phyloP scores from a whole-genome alignment of 2,329 filamentous ascomycete species.

The Clonostachys byssicola region DNA sequence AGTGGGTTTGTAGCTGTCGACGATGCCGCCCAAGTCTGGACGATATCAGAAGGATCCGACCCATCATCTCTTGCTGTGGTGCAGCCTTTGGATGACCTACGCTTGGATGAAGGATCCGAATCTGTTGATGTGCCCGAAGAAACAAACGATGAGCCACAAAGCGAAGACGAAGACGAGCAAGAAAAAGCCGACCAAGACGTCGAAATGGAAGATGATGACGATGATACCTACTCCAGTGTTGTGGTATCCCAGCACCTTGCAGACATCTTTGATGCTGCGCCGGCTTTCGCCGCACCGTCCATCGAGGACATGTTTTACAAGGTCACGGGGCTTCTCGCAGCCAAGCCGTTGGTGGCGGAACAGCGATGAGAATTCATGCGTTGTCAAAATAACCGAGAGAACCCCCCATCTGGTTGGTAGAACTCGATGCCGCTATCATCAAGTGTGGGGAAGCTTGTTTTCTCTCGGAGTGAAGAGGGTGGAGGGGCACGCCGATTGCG shows the following conservation, averaged over 20 bases:
- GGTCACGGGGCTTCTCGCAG: conserved; percentile 57
- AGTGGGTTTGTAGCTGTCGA: conserved; percentile 76
- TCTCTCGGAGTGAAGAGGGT: too few relatives aligned
- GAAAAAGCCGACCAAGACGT: conserved; percentile 35
- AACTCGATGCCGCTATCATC: too few relatives aligned
- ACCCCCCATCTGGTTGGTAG: too few relatives aligned
- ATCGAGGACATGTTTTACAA: conserved; percentile 74
- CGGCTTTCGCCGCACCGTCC: conserved; percentile 65
- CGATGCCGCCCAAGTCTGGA: conserved; percentile 68
- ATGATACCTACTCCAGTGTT: conserved; percentile 32
- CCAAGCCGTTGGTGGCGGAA: conserved; percentile 39
- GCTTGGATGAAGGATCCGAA: conserved; percentile 32
- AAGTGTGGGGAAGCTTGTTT: too few relatives aligned
- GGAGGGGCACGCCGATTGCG: too few relatives aligned
- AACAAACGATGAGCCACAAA: conserved; percentile 27
- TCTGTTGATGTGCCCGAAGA: conserved; percentile 31
- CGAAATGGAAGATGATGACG: conserved; percentile 40
- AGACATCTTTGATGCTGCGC: conserved; percentile 65
- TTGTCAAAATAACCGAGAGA: too few relatives aligned
- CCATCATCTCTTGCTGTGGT: conserved; percentile 46
- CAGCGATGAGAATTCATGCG: background rate
- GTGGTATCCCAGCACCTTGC: conserved; percentile 67
- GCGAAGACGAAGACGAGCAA: conserved; percentile 32
- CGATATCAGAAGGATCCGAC: conserved; percentile 54
- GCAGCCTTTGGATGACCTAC: conserved; percentile 50